Evolutionary conservation across 495 filamentous ascomycete species (phyloP), one percentile per base, ranked within the genome.

Genomic region (Penicillium salamii): DNA sequence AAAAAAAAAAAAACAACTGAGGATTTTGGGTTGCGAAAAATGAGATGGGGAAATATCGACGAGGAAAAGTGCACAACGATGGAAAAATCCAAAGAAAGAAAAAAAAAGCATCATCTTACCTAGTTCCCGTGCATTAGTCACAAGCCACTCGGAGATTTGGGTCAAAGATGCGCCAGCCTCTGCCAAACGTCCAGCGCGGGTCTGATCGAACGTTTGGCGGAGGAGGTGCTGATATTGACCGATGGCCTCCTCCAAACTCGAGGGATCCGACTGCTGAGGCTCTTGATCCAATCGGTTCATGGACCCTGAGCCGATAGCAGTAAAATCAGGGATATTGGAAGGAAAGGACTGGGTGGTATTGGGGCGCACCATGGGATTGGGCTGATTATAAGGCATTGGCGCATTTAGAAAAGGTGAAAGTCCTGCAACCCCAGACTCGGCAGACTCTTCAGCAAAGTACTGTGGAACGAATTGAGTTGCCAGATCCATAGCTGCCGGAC

Each of bases 401-500:
- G 78, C 64, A 49, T 77, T 66, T 28, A 80, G 61, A 65, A 80
- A 76, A 63, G 78, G 72, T 58, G 79, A 65, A 19, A 74, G 69
- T 15, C 69, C 73, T 40, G 81, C 68, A 42, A 81, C 71, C 46
- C 84, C 78, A 21, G 83, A 71, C 56, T 78, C 84, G 55, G 84
- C 76, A 64, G 84, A 76, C 60, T 90, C 88, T 62, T 78, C 78
- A 49, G 70, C 57, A 60, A 92, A 96, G 73, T 95, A 97, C 67
- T 86, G 88, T 77, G 83, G 71, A 61, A 84, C 75, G 34, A 87
- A 86, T 55, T 83, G 83, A 53, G 81, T 80, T 49, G 85, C 75
- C 63, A 93, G 77, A 57, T 93, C 89, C 60, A 96, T 78, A 35
- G 82, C 82, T 82, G 89, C 84, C 75, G 84, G 89, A 75, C 89